Percentiles rank a stretch among this genome's conserved stretches.
Conservation (phyloP, 805 yeast genomes). For the Zygotorulaspora chibaensis region DNA sequence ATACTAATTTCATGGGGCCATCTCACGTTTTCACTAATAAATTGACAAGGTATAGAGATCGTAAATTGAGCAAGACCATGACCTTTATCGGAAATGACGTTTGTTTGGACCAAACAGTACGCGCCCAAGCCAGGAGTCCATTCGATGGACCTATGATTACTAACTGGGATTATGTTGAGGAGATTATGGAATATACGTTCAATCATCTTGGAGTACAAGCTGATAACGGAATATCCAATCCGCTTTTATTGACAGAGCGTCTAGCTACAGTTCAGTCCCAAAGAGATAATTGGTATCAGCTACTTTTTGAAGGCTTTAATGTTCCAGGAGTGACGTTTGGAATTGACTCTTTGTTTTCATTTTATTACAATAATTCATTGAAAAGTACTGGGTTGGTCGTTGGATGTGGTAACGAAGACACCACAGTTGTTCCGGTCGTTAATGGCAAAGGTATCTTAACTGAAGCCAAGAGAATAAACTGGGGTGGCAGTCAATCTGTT, state of each 20-base stretch:
- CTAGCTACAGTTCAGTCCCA: slow-evolving; percentile 68
- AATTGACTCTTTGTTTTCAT: slow-evolving; percentile 77
- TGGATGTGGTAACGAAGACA: slow-evolving; percentile 76
- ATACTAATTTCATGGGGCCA: slow-evolving; percentile 46
- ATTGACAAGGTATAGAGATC: slow-evolving; percentile 72
- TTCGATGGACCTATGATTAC: slow-evolving; percentile 83
- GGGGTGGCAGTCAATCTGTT: slow-evolving; percentile 82
- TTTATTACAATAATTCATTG: slow-evolving; percentile 46
- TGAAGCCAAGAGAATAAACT: slow-evolving; percentile 75
- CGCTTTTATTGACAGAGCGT: slow-evolving; percentile 75
- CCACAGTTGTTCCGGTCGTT: slow-evolving; percentile 77
- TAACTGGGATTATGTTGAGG: slow-evolving; percentile 90
- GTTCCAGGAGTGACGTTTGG: slow-evolving; percentile 77
- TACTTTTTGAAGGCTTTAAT: slow-evolving; percentile 78
- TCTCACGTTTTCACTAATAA: slow-evolving; percentile 63
- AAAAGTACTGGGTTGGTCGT: slow-evolving; percentile 64
- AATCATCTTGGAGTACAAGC: slow-evolving; percentile 67
- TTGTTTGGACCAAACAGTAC: slow-evolving; percentile 62
- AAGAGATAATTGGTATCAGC: slow-evolving; percentile 69
- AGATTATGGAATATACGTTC: slow-evolving; percentile 77
- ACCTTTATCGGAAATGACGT: slow-evolving; percentile 83
- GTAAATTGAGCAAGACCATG: slow-evolving; percentile 57
- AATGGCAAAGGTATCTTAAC: slow-evolving; percentile 61
- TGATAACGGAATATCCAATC: slow-evolving; percentile 59
- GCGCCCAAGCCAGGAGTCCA: slow-evolving; percentile 68